Evolutionary conservation across 306 rosid genomes (phyloP).

Genomic region (Elaeagnus macrophylla): DNA sequence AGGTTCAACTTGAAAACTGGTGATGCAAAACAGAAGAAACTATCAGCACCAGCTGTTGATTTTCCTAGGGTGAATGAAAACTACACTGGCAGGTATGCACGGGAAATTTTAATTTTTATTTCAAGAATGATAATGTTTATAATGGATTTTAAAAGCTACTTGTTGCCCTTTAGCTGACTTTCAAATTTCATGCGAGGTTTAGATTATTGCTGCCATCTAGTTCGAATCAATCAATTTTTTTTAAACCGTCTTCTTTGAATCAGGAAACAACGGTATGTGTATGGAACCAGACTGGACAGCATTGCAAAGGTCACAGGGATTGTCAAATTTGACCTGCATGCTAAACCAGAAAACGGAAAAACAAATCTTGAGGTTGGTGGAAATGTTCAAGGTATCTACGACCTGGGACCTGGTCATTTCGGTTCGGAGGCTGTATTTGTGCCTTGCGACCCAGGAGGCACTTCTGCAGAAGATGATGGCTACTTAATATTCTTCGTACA

Average conservation of each 20-base stretch:
- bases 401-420: constrained; percentile 68
- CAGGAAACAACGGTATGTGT: constrained; percentile 76
- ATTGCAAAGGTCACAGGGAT: constrained; percentile 65
- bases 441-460: constrained; percentile 53
- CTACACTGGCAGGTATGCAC: constrained; percentile 75
- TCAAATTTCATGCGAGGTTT: background rate
- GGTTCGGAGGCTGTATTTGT: constrained; percentile 88
- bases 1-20: constrained; percentile 78
- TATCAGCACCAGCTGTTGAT: constrained; percentile 69
- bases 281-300: constrained; percentile 67
- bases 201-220: background rate
- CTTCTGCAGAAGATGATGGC: constrained; percentile 94
- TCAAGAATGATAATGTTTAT: background rate
- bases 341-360: constrained; percentile 52
- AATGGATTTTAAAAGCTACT: background rate
- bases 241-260: constrained; percentile 4
- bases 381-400: constrained; percentile 64
- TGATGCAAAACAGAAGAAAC: constrained; percentile 61
- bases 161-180: background rate
- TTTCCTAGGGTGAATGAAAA: constrained; percentile 90
- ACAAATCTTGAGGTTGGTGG: constrained; percentile 74
- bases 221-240: background rate
- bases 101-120: constrained; percentile 4
- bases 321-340: constrained; percentile 76
- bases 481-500: constrained; percentile 77